phyloP scores from a whole-genome alignment of 2,329 filamentous ascomycete genomes.

The Chalaropsis thielavioides region DNA sequence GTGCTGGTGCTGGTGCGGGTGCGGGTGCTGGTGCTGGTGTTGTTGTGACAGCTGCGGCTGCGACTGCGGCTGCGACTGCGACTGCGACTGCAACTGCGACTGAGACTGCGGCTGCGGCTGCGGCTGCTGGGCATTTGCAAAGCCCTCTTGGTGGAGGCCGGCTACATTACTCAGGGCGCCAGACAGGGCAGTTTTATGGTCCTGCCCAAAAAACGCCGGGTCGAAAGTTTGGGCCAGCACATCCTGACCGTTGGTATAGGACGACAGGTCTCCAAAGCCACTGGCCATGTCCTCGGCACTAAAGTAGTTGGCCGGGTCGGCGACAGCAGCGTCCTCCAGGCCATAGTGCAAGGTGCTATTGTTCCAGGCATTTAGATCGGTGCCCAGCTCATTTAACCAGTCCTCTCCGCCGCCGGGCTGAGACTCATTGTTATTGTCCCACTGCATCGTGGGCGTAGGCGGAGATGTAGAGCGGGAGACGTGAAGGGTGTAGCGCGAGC shows the following conservation, averaged over 20 bases:
- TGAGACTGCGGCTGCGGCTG: background rate
- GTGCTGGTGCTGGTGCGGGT: no score
- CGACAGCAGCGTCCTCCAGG: background rate
- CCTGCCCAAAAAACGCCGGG: slow-evolving; percentile 8
- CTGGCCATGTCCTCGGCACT: background rate
- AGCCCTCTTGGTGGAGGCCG: slow-evolving; percentile 9
- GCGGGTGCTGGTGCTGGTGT: no score
- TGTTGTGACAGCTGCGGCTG: no score
- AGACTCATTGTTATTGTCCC: slow-evolving; percentile 1
- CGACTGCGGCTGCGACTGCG: background rate
- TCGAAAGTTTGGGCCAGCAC: slow-evolving; percentile 8
- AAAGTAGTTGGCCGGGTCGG: background rate
- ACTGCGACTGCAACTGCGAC: background rate
- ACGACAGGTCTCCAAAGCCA: background rate
- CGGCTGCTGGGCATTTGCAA: background rate
- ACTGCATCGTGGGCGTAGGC: background rate
- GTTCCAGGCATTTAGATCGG: slow-evolving; percentile 1
- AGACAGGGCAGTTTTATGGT: slow-evolving; percentile 8
- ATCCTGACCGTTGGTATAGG: background rate
- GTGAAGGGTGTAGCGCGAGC: background rate
- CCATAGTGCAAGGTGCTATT: background rate
- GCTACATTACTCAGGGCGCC: slow-evolving; percentile 9
- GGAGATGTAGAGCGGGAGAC: background rate
- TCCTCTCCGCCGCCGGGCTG: background rate
- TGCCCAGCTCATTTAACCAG: slow-evolving; percentile 5